Conservation (phyloP, 306 rosid genomes). For the Corylus heterophylla region DNA sequence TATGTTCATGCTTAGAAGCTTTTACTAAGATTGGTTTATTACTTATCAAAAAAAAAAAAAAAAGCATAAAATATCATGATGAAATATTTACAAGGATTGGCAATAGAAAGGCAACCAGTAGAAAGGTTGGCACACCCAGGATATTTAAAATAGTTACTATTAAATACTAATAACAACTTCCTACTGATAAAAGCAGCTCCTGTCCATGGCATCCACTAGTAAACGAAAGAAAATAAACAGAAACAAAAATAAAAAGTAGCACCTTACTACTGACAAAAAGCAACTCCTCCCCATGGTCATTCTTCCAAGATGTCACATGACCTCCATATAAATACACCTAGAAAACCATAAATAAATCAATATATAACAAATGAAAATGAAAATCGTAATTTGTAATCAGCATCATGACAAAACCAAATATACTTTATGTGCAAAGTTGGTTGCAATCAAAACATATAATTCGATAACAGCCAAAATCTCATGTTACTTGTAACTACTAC, state of each 20-base stretch:
- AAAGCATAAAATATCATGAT: not conserved
- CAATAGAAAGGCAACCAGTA: not conserved
- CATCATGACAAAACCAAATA: slow-evolving; percentile 4
- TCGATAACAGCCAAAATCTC: not conserved
- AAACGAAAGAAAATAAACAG: not conserved
- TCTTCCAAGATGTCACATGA: slow-evolving; percentile 99
- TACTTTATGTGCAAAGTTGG: not conserved
- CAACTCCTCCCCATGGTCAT: slow-evolving; percentile 88
- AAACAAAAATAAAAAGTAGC: not conserved
- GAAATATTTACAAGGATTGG: not conserved
- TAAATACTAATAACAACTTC: not conserved
- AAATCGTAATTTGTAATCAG: not conserved
- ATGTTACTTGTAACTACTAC: not conserved
- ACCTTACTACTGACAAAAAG: slow-evolving; percentile 96
- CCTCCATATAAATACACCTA: slow-evolving; percentile 89
- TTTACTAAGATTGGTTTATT: too few species aligned
- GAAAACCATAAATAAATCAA: slow-evolving; percentile 15
- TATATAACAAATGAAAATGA: slow-evolving; percentile 1
- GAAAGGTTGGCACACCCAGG: not conserved
- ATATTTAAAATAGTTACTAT: not conserved
- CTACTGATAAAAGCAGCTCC: not conserved
- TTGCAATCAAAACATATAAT: not conserved
- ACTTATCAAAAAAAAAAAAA: too few species aligned
- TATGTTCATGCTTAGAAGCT: too few species aligned
- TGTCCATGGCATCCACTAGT: not conserved